A percentile compares a stretch with the other conserved stretches of the same genome.
These are phyloP conservation scores for Wallacemonas rigidus DNA, from an alignment of 208 protist species.

Conservation along the genomic window DNA sequence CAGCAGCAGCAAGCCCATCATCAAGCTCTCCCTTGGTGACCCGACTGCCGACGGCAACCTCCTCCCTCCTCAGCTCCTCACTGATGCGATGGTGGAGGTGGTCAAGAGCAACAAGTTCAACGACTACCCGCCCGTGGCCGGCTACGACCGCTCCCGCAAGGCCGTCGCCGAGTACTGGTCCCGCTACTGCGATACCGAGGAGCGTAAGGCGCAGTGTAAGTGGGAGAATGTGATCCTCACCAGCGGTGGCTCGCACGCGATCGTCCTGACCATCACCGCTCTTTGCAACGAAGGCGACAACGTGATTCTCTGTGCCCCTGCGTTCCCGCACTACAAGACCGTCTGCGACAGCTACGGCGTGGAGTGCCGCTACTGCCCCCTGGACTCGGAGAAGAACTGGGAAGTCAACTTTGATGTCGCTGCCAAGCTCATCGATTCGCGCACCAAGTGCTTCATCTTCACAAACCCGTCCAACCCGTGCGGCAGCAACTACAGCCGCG, in stretches of 20 bases:
- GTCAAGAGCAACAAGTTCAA: slow-evolving; percentile 36
- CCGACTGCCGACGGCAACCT: slow-evolving; percentile 85
- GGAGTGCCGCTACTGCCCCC: slow-evolving; percentile 60
- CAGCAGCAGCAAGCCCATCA: slow-evolving; percentile 18
- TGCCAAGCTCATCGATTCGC: slow-evolving; percentile 59
- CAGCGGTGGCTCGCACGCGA: slow-evolving; percentile 79
- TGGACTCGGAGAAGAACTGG: slow-evolving; percentile 79
- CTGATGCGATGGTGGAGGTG: slow-evolving; percentile 33
- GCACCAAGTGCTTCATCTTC: slow-evolving; percentile 86
- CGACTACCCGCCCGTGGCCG: slow-evolving; percentile 55
- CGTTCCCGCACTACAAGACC: slow-evolving; percentile 90
- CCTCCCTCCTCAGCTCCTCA: slow-evolving; percentile 34
- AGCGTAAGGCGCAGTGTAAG: slow-evolving; percentile 32
- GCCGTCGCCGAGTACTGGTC: slow-evolving; percentile 59
- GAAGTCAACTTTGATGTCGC: slow-evolving; percentile 81
- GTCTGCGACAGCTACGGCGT: slow-evolving; percentile 65
- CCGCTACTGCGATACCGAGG: slow-evolving; percentile 29
- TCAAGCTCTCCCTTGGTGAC: slow-evolving; percentile 57
- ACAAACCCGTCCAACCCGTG: slow-evolving; percentile 95
- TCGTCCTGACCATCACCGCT: slow-evolving; percentile 76
- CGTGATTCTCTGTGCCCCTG: slow-evolving; percentile 84
- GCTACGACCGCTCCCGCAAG: slow-evolving; percentile 34
- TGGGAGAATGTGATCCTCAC: slow-evolving; percentile 65
- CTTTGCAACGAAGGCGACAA: slow-evolving; percentile 79
- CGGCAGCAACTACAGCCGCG: slow-evolving; percentile 71